phyloP scores from a whole-genome alignment of 2,329 filamentous ascomycete genomes.

The Fusarium neocosmosporiellum region DNA sequence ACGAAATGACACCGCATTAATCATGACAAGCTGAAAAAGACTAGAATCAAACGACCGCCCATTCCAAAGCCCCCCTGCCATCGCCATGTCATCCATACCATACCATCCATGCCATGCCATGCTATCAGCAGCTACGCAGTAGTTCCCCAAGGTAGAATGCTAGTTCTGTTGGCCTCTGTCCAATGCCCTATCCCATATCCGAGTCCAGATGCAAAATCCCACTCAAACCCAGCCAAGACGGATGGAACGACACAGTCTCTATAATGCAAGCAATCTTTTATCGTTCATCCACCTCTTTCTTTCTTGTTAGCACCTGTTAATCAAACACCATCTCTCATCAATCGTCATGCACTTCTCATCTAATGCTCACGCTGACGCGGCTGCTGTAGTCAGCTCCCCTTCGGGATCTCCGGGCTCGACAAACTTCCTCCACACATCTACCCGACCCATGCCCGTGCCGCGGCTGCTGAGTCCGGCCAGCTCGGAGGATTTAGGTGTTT shows the following conservation, averaged over 20 bases:
- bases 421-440: slow-evolving; percentile 61
- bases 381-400: slow-evolving; percentile 40
- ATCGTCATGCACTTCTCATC: slow-evolving; percentile 7
- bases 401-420: slow-evolving; percentile 58
- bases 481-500: slow-evolving; percentile 53
- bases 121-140: not conserved
- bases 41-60: not conserved
- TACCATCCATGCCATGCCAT: not conserved
- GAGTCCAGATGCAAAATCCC: slow-evolving; percentile 12
- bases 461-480: slow-evolving; percentile 60
- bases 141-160: not conserved
- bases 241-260: slow-evolving; percentile 10
- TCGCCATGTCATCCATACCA: slow-evolving; percentile 6
- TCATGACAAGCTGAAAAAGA: slow-evolving; percentile 4
- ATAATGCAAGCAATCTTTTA: slow-evolving; percentile 17
- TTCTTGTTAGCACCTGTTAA: not conserved
- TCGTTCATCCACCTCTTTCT: not conserved
- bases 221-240: slow-evolving; percentile 1
- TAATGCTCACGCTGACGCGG: slow-evolving; percentile 6
- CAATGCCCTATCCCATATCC: slow-evolving; percentile 11
- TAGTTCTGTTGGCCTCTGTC: slow-evolving; percentile 34
- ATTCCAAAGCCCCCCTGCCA: slow-evolving; percentile 22
- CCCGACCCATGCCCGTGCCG: slow-evolving; percentile 59
- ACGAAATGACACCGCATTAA: slow-evolving; percentile 15
- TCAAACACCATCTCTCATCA: slow-evolving; percentile 22